Percentiles rank a stretch among this genome's conserved stretches.
Evolutionary conservation across 495 filamentous ascomycete genomes (phyloP).

Genomic region (Cercophora sp.): DNA sequence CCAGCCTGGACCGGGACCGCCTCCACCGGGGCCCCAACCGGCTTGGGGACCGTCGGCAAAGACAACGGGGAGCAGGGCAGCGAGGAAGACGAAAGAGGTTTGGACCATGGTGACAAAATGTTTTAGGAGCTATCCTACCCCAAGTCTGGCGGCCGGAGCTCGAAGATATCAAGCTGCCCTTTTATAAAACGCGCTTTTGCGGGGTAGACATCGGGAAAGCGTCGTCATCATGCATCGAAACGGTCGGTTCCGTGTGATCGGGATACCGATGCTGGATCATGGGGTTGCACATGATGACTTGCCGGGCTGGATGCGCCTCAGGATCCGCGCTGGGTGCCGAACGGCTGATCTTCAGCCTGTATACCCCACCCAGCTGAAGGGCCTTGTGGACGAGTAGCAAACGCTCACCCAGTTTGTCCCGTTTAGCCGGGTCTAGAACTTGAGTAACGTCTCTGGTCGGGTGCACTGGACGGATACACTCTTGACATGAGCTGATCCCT

Average conservation of each 20-base stretch:
- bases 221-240: slow-evolving; percentile 1
- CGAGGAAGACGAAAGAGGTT: not conserved
- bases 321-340: not conserved
- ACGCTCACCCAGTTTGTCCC: slow-evolving; percentile 1
- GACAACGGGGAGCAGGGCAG: not conserved
- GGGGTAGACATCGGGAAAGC: not conserved
- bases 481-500: too few relatives aligned
- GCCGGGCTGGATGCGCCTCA: not conserved
- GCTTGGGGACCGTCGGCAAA: not conserved
- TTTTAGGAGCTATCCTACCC: not conserved
- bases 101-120: not conserved
- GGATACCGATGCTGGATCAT: not conserved
- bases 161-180: not conserved
- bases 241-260: not conserved
- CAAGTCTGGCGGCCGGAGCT: not conserved
- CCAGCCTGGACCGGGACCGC: not conserved
- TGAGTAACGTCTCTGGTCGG: too few relatives aligned
- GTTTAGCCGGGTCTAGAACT: slow-evolving; percentile 2
- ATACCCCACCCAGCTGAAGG: not conserved
- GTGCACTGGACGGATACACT: too few relatives aligned
- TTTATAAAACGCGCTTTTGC: not conserved
- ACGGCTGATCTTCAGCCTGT: slow-evolving; percentile 1
- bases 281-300: not conserved
- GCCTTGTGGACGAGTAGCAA: not conserved
- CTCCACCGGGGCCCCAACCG: not conserved